Base-by-base conservation (phyloP, 345 rosid genomes). In the Eucalyptus camaldulensis region DNA sequence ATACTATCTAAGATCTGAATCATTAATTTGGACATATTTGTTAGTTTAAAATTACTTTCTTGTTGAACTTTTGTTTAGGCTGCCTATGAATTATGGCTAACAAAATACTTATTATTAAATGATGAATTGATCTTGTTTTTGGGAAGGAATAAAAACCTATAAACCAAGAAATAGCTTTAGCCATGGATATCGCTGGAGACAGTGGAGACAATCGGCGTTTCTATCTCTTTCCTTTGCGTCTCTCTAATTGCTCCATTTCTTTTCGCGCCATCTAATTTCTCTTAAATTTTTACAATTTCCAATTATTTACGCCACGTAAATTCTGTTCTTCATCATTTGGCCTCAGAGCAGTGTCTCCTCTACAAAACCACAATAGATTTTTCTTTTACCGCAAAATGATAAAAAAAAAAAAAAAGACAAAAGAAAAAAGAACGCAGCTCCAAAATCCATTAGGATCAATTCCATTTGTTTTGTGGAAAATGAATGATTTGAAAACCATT, bases 381-480 rank as follows among this genome's bases (percentile, higher is more conserved):
- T 21, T 19, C 25, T 53, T 21, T 67, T 17, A 31, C 40, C 2
- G 3, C n/a, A n/a, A n/a, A n/a, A n/a, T n/a, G n/a, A n/a, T n/a
- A n/a, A n/a, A n/a, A n/a, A n/a, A n/a, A n/a, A n/a, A n/a, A n/a
- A n/a, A n/a, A n/a, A n/a, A n/a, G n/a, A n/a, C n/a, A n/a, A n/a
- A n/a, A n/a, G 10, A 72, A 9, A 56, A 56, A 56, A 22, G 6
- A 56, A 17, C 37, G 24, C 45, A 5, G 11, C 37, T 65, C 21
- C 5, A 14, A 65, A 65, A n/a, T 37, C 22, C 45, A 72, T 72
- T 5, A 10, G 81, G 25, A 43, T 19, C 8, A n/a, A 33, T 15
- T 65, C 21, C 1, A 9, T 65, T 65, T 65, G 0, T 65, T 65
- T 65, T 15, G 21, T 0, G 0, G 3, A 65, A 65, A 65, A n/a